phyloP scores from a whole-genome alignment of 352 stramenopile genomes.

The Phytophthora fragariae region DNA sequence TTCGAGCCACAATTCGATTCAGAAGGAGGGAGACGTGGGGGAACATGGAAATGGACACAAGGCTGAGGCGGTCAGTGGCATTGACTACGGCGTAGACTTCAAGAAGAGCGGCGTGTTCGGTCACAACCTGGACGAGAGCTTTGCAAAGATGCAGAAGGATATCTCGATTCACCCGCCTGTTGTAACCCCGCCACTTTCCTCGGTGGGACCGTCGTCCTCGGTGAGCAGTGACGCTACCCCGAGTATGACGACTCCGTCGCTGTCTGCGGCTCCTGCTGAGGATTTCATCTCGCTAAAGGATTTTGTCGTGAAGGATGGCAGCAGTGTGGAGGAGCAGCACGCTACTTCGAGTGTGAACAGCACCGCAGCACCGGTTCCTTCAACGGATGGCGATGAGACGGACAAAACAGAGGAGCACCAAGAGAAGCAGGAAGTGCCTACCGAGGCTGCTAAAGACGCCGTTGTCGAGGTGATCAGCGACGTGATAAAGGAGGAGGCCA shows the following conservation, averaged over 20 bases:
- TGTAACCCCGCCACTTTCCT: conserved; percentile 26
- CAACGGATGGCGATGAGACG: conserved; percentile 24
- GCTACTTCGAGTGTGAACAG: conserved; percentile 38
- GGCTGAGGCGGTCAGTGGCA: conserved; percentile 1
- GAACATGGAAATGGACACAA: conserved; percentile 14
- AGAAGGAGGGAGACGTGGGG: conserved; percentile 11
- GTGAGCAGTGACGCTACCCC: conserved; percentile 25
- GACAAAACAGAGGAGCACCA: conserved; percentile 27
- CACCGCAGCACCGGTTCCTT: conserved; percentile 31
- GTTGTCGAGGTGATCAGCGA: conserved; percentile 1
- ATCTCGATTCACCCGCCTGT: conserved; percentile 31
- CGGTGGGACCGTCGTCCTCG: conserved; percentile 15
- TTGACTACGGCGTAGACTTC: not conserved
- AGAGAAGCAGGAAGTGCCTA: conserved; percentile 8
- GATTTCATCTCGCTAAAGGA: conserved; percentile 56
- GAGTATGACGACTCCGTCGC: not conserved
- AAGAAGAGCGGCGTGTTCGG: conserved; percentile 19
- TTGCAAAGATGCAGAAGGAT: conserved; percentile 42
- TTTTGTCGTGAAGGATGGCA: conserved; percentile 51
- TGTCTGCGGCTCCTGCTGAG: not conserved
- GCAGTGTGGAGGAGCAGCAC: conserved; percentile 34
- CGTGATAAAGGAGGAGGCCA: conserved; percentile 12
- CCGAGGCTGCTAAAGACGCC: conserved; percentile 16
- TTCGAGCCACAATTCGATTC: conserved; percentile 26
- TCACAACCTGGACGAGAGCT: conserved; percentile 32